Evolutionary conservation across 805 yeast genomes (phyloP), one percentile per base, ranked within the genome.

Genomic region (Wickerhamiella spandovensis): DNA sequence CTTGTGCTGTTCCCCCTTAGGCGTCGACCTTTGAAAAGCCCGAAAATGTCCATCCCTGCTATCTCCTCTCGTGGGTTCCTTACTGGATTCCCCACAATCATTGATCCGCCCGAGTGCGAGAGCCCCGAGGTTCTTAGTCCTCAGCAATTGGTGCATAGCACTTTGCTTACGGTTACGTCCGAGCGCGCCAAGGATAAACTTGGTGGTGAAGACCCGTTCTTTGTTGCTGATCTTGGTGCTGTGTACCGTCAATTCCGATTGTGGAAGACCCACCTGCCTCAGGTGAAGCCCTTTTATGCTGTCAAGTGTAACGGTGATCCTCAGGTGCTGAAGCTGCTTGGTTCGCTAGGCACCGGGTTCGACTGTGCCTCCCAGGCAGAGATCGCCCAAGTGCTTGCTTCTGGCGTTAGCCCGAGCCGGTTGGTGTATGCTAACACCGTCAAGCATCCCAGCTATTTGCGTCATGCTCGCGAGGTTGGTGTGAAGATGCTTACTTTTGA

Each of bases 341-440:
- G 77, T 2, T 54, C 67, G 3, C 66, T 81, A 55, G 95, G 92
- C 24, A 74, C 79, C 48, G 82, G 82, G 51, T 90, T 90, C 62
- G 98, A 90, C 65, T 90, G 98, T 69, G 97, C 97, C 5, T 85
- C 95, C 21, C 79, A 82, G 61, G 74, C 74, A 55, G 98, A 90
- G 68, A 86, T 90, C 60, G 81, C 81, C 49, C 68, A 70, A 43
- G 75, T 86, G 48, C 69, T 86, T 54, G 61, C 67, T 18, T 61
- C 81, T 53, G 90, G 90, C 7, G 53, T 46, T 4, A 69, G 69
- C 54, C 76, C 94, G 8, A 64, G 72, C 12, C 72, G 84, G 55
- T 83, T 90, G 60, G 76, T 92, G 50, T 90, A 86, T 66, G 97
- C 97, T 15, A 87, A 90, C 61, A 96, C 98, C 12, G 85, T 96